Evolutionary conservation across 257 asterid species (phyloP).

Genomic region (Ligustrum vulgare): DNA sequence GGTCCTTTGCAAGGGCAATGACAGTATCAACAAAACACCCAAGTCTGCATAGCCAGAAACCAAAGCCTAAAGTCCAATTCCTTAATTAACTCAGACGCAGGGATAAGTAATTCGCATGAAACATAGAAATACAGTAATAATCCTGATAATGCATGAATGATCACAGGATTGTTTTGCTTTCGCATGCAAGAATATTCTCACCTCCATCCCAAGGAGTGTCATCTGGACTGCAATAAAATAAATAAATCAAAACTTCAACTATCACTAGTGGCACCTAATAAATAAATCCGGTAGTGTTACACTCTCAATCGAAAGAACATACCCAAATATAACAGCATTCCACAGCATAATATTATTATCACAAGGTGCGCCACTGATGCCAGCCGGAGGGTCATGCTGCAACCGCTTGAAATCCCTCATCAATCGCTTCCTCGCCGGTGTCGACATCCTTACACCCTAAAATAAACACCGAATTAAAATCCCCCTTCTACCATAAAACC

Average conservation of each 20-base stretch:
- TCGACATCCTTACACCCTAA: conserved; percentile 69
- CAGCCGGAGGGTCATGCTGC: conserved; percentile 96
- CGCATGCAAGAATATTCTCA: conserved; percentile 33
- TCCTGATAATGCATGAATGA: not conserved
- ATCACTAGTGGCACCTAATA: not conserved
- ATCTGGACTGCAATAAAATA: conserved; percentile 69
- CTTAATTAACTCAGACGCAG: not conserved
- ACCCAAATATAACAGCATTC: conserved; percentile 97
- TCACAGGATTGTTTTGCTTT: not conserved
- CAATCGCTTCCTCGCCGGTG: conserved; percentile 84
- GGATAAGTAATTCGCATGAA: not conserved
- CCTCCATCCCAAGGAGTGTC: conserved; percentile 99
- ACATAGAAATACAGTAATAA: not conserved
- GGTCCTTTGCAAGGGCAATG: not conserved
- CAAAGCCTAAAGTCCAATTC: not conserved
- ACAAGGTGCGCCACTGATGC: conserved; percentile 92
- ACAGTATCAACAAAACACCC: not conserved
- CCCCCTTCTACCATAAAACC: not conserved
- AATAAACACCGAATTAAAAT: conserved; percentile 10
- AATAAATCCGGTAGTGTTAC: not conserved
- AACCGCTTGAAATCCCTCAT: conserved; percentile 96
- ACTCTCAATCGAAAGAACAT: not conserved
- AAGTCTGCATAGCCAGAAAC: not conserved
- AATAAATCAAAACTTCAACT: not conserved
- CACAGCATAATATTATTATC: conserved; percentile 90